These are phyloP conservation scores for Hypoxylon cercidicola DNA, from an alignment of 495 filamentous ascomycete genomes.

Conservation along the genomic window DNA sequence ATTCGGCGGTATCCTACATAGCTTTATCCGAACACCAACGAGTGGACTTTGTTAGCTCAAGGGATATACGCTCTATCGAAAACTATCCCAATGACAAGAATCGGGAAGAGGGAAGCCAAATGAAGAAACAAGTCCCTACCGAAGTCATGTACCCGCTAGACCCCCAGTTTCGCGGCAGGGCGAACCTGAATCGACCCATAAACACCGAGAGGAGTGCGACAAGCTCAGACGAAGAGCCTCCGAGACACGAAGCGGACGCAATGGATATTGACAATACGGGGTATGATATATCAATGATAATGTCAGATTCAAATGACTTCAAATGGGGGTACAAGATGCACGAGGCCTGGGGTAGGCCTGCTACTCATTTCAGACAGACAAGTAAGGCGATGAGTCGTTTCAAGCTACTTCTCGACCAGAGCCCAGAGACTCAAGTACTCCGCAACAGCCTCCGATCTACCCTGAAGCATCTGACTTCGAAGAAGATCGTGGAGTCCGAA, in stretches of 20 bases:
- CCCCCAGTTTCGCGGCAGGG: constrained; percentile 1
- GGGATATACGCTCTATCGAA: constrained; percentile 27
- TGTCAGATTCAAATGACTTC: constrained; percentile 8
- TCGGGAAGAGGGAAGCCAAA: constrained; percentile 2
- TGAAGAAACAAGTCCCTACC: constrained; percentile 34
- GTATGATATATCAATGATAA: neutral
- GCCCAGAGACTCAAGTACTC: constrained; percentile 24
- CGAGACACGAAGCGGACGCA: neutral
- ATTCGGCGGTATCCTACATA: constrained; percentile 36
- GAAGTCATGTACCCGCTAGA: constrained; percentile 30
- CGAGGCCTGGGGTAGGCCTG: constrained; percentile 20
- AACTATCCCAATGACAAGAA: constrained; percentile 30
- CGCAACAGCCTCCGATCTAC: constrained; percentile 13
- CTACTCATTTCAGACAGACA: constrained; percentile 21
- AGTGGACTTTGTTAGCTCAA: constrained; percentile 10
- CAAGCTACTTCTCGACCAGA: constrained; percentile 34
- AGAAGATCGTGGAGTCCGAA: constrained; percentile 27
- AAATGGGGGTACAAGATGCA: constrained; percentile 35
- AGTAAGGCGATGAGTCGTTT: constrained; percentile 29
- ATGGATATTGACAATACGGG: constrained; percentile 12
- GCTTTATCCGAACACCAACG: constrained; percentile 8
- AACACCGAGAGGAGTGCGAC: neutral
- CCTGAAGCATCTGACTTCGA: constrained; percentile 13
- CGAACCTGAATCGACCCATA: neutral
- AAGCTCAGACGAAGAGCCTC: neutral